Conservation (phyloP, 768 basidiomycete species). For the Mycena venus region DNA sequence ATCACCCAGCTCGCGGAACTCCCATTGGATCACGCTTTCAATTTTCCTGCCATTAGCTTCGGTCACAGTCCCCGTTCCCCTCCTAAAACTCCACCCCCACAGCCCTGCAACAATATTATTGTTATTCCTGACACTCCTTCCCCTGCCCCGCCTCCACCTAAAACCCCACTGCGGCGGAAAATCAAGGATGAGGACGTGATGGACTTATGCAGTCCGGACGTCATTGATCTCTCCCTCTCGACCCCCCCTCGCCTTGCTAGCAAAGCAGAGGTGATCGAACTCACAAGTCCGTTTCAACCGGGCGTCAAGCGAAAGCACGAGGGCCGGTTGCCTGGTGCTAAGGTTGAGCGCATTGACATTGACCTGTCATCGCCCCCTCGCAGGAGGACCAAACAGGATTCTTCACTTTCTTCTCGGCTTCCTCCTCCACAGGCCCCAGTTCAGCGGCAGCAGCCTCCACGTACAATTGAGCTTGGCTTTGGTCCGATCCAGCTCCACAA, state of each 20-base stretch:
- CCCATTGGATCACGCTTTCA: not conserved
- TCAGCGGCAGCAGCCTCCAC: not conserved
- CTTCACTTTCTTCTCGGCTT: not conserved
- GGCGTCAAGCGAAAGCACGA: not conserved
- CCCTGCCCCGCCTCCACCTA: not conserved
- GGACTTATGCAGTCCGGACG: not conserved
- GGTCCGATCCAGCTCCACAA: not conserved
- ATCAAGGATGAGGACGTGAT: not conserved
- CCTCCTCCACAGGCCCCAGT: too few species aligned
- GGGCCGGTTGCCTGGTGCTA: not conserved
- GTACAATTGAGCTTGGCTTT: not conserved
- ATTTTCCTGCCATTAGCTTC: not conserved
- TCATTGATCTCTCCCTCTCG: not conserved
- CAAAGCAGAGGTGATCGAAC: not conserved
- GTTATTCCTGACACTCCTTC: not conserved
- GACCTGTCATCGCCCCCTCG: not conserved
- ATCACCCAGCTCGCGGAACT: not conserved
- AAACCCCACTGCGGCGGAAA: constrained; percentile 1
- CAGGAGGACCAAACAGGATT: not conserved
- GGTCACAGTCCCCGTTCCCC: too few species aligned
- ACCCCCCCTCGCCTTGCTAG: not conserved
- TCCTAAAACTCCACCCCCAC: too few species aligned
- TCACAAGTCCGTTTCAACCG: not conserved
- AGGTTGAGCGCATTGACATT: not conserved
- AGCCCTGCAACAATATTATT: not conserved